Conservation (phyloP, 768 basidiomycete species). For the Galerina sulciceps region DNA sequence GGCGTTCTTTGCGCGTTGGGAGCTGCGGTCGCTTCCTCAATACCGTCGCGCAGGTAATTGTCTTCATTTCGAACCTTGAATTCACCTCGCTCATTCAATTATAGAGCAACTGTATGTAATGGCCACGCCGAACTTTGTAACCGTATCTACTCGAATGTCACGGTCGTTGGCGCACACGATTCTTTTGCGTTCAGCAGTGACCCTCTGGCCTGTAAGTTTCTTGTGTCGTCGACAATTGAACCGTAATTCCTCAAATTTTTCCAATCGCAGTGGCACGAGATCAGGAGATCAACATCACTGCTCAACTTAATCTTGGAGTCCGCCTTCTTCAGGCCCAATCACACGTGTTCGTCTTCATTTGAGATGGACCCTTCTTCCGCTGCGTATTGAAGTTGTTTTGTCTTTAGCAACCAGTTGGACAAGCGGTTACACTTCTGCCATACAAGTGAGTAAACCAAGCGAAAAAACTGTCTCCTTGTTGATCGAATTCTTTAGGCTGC, state of each 20-base stretch:
- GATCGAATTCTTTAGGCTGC: slow-evolving; percentile 31
- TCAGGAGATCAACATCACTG: slow-evolving; percentile 53
- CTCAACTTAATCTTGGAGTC: slow-evolving; percentile 54
- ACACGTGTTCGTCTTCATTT: slow-evolving; percentile 37
- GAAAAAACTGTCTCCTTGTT: neutral
- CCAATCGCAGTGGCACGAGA: slow-evolving; percentile 44
- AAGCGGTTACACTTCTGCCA: slow-evolving; percentile 69
- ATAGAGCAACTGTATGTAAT: slow-evolving; percentile 59
- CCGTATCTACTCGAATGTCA: slow-evolving; percentile 56
- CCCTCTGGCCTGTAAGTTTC: slow-evolving; percentile 45
- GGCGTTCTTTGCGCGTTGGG: neutral
- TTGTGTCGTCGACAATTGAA: neutral
- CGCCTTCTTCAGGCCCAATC: slow-evolving; percentile 65
- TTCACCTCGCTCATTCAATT: neutral
- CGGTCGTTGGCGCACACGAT: slow-evolving; percentile 57
- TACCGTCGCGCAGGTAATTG: slow-evolving; percentile 1
- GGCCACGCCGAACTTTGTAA: slow-evolving; percentile 66
- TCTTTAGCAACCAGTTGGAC: slow-evolving; percentile 30
- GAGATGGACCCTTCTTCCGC: no score
- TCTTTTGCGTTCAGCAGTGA: slow-evolving; percentile 56
- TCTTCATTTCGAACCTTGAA: neutral
- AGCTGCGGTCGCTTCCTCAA: neutral
- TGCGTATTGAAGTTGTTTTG: neutral
- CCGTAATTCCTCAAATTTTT: neutral
- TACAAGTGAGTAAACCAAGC: slow-evolving; percentile 44